Conservation (phyloP, 2,329 filamentous ascomycete species). For the Pseudogymnoascus sp. region DNA sequence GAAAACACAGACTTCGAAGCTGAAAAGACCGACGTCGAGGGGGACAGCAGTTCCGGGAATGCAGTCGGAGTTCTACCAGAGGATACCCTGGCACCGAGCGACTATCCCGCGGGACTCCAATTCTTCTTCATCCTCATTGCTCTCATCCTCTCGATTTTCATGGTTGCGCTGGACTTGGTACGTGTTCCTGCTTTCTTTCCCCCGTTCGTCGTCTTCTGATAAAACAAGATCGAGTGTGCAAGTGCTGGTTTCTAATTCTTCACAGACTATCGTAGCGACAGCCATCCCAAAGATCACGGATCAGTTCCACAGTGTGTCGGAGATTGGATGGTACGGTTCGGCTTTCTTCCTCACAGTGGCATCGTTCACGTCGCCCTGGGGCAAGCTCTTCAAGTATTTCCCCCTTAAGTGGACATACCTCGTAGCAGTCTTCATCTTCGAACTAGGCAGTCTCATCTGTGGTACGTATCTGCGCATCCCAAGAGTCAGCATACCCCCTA, state of each 20-base stretch:
- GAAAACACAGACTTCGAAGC: background rate
- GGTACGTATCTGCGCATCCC: slow-evolving; percentile 15
- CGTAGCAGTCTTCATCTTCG: slow-evolving; percentile 29
- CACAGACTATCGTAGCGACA: slow-evolving; percentile 43
- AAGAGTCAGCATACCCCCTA: background rate
- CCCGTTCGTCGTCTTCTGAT: background rate
- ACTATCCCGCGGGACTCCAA: background rate
- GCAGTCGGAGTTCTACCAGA: background rate
- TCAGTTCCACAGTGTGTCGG: slow-evolving; percentile 9
- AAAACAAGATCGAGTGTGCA: background rate
- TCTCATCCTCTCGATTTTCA: slow-evolving; percentile 12
- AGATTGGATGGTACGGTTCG: slow-evolving; percentile 28
- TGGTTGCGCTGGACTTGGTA: slow-evolving; percentile 23
- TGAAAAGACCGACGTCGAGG: background rate
- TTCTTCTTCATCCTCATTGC: background rate
- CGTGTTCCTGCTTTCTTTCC: slow-evolving; percentile 45
- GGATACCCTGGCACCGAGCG: background rate
- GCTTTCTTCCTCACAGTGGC: slow-evolving; percentile 34
- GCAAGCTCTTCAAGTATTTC: slow-evolving; percentile 19
- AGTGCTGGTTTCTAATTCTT: background rate
- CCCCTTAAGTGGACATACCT: slow-evolving; percentile 28
- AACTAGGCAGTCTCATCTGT: slow-evolving; percentile 32
- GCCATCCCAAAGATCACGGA: slow-evolving; percentile 46
- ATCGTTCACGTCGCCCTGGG: slow-evolving; percentile 9
- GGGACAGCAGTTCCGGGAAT: background rate